Conservation (phyloP, 345 rosid species). For the Linum lewisii region DNA sequence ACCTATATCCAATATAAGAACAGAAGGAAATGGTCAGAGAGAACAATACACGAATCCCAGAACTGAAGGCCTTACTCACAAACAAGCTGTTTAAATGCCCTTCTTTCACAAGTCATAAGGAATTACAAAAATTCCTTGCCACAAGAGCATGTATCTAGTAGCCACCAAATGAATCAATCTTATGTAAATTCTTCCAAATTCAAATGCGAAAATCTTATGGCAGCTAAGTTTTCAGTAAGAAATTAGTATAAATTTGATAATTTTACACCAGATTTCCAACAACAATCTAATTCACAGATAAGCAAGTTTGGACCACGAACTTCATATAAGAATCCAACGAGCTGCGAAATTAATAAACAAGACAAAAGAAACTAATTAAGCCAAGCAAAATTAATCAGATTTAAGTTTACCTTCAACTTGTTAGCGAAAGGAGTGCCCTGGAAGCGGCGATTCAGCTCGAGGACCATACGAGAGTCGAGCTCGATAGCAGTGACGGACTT, state of each 20-base stretch:
- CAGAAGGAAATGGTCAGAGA: not conserved
- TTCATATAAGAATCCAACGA: not conserved
- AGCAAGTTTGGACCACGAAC: no score
- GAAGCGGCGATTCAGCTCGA: conserved; percentile 81
- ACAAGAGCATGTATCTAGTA: no score
- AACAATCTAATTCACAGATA: no score
- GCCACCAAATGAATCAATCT: no score
- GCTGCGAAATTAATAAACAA: not conserved
- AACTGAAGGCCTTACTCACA: not conserved
- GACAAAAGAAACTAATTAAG: no score
- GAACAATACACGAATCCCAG: not conserved
- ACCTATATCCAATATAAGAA: conserved; percentile 32
- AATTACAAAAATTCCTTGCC: no score
- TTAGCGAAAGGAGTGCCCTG: conserved; percentile 62
- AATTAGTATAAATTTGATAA: no score
- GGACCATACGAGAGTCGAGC: conserved; percentile 88
- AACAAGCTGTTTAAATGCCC: not conserved
- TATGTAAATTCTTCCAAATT: no score
- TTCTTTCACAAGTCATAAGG: no score
- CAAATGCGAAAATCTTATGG: no score
- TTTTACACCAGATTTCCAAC: no score
- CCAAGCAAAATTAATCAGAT: not conserved
- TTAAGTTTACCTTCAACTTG: conserved; percentile 45
- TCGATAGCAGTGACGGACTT: conserved; percentile 78
- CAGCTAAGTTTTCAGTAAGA: no score